A percentile compares a stretch with the other conserved stretches of the same genome.
Evolutionary conservation across 495 filamentous ascomycete genomes (phyloP).

Genomic region (Hypomontagnella submonticulosa): DNA sequence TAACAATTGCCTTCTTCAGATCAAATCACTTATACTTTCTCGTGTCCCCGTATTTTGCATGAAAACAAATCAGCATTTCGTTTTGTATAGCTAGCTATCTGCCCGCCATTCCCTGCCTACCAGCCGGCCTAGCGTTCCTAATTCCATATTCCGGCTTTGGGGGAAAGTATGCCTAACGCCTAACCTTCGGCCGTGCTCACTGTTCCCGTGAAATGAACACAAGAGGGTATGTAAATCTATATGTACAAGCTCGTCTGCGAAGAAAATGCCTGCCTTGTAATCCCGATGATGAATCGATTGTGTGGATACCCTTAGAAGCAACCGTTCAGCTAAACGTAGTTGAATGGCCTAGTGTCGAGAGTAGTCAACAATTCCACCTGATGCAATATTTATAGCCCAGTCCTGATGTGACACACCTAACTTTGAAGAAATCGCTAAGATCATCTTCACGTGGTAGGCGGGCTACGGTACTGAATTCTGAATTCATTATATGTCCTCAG

Average conservation of each 20-base stretch:
- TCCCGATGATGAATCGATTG: background rate
- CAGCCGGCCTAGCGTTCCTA: background rate
- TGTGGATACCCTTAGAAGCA: background rate
- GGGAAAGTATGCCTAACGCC: constrained; percentile 20
- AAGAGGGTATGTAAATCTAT: constrained; percentile 21
- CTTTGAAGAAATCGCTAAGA: background rate
- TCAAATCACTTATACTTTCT: background rate
- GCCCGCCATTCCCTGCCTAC: background rate
- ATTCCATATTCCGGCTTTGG: constrained; percentile 8
- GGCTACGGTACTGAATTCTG: background rate
- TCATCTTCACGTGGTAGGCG: background rate
- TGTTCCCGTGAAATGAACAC: constrained; percentile 5
- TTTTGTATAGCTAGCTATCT: background rate
- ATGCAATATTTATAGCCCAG: background rate
- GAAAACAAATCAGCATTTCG: background rate
- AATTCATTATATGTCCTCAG: background rate
- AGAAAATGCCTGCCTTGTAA: constrained; percentile 9
- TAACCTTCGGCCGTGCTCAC: constrained; percentile 7
- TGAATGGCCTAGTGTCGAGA: background rate
- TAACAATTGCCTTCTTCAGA: constrained; percentile 21
- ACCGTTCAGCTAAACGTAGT: background rate
- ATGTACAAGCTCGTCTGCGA: constrained; percentile 11
- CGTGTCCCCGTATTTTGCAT: constrained; percentile 14
- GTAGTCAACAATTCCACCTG: background rate
- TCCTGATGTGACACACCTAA: no score